Evolutionary conservation across 805 yeast genomes (phyloP).

Genomic region (Candida nonsorbophila): DNA sequence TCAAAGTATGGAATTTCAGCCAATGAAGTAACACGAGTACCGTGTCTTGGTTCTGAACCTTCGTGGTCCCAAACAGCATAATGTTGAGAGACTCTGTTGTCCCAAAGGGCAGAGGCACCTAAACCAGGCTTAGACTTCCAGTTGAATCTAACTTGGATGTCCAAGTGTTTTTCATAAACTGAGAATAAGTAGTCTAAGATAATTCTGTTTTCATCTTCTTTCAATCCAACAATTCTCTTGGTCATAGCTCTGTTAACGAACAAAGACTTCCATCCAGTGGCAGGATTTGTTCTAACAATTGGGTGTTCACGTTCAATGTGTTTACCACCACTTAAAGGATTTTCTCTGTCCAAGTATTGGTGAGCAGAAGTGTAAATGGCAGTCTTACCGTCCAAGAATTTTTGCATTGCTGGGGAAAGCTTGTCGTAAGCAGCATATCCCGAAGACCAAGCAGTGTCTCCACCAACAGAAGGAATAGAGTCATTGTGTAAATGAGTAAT

Average conservation of each 20-base stretch:
- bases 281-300: slow-evolving; percentile 59
- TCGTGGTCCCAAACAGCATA: slow-evolving; percentile 50
- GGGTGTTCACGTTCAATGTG: slow-evolving; percentile 56
- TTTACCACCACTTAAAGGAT: slow-evolving; percentile 43
- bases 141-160: slow-evolving; percentile 50
- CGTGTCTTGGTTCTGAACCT: slow-evolving; percentile 42
- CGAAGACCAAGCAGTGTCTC: slow-evolving; percentile 53
- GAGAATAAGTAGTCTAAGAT: slow-evolving; percentile 42
- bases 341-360: slow-evolving; percentile 35
- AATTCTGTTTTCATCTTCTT: slow-evolving; percentile 44
- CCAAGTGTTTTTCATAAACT: slow-evolving; percentile 47
- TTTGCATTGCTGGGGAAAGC: slow-evolving; percentile 45
- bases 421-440: slow-evolving; percentile 58
- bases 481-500: slow-evolving; percentile 34
- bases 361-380: slow-evolving; percentile 42
- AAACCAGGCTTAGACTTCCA: slow-evolving; percentile 41
- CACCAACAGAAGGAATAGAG: slow-evolving; percentile 44
- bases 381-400: slow-evolving; percentile 48
- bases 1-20: slow-evolving; percentile 53
- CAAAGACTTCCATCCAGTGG: slow-evolving; percentile 57
- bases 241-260: slow-evolving; percentile 51
- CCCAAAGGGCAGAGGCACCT: slow-evolving; percentile 56
- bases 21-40: slow-evolving; percentile 44
- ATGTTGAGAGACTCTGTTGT: slow-evolving; percentile 53
- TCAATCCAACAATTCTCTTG: slow-evolving; percentile 46